These are phyloP conservation scores for Aspergillus transmontanensis DNA, from an alignment of 2,329 filamentous ascomycete genomes.

Conservation along the genomic window DNA sequence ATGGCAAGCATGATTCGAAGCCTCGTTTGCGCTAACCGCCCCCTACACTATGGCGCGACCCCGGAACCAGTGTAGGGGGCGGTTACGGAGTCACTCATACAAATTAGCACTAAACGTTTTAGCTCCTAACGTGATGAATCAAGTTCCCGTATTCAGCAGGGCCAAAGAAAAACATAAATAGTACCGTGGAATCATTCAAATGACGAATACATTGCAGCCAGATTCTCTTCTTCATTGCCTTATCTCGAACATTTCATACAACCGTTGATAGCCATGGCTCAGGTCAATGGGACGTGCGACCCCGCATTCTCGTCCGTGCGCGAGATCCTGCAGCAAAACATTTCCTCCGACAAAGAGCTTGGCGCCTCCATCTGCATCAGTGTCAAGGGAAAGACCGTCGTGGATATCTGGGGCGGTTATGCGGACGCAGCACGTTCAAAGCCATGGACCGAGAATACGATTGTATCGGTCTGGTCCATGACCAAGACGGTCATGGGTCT, in stretches of 20 bases:
- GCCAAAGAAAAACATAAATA: background rate
- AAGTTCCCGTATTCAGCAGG: too few species aligned
- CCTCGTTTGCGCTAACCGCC: background rate
- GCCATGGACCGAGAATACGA: slow-evolving; percentile 46
- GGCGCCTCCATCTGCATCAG: slow-evolving; percentile 50
- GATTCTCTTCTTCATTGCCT: background rate
- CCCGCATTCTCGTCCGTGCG: slow-evolving; percentile 40
- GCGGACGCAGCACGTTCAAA: slow-evolving; percentile 30
- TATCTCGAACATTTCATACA: background rate
- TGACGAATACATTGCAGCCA: background rate
- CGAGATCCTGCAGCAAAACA: slow-evolving; percentile 34
- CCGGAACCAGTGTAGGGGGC: too few species aligned
- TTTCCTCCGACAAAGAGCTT: slow-evolving; percentile 46
- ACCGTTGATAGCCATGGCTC: slow-evolving; percentile 18
- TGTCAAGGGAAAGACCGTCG: slow-evolving; percentile 43
- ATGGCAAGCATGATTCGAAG: background rate
- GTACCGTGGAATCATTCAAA: rapidly evolving
- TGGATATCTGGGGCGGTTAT: slow-evolving; percentile 52
- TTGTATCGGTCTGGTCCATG: slow-evolving; percentile 45
- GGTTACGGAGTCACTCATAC: too few species aligned
- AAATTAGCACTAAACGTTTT: background rate
- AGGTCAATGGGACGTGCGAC: slow-evolving; percentile 41
- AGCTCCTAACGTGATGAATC: background rate
- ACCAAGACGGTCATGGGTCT: slow-evolving; percentile 45
- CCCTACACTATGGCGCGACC: too few species aligned